Evolutionary conservation across 208 protist species (phyloP).

Genomic region (Acanthamoeba triangularis): DNA sequence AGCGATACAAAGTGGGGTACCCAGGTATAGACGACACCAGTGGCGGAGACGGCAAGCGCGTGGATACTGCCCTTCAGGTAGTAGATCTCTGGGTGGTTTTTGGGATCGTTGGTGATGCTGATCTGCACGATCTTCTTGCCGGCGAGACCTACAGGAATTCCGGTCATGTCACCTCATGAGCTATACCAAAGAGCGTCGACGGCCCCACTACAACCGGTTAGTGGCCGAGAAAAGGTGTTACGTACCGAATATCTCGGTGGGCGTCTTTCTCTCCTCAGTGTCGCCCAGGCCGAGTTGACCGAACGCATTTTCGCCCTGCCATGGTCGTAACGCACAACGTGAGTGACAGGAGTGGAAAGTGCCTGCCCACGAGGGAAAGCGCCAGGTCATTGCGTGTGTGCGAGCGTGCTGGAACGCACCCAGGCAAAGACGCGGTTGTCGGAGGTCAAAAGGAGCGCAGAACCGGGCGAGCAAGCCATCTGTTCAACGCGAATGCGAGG

Average conservation of each 20-base stretch:
- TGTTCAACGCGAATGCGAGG: not conserved
- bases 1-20: not conserved
- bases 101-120: not conserved
- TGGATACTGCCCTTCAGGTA: not conserved
- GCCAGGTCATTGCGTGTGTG: not conserved
- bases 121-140: conserved; percentile 9
- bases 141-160: not conserved
- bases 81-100: not conserved
- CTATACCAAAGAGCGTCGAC: not conserved
- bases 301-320: not conserved
- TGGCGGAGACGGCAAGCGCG: not conserved
- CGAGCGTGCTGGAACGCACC: not conserved
- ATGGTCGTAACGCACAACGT: too few relatives aligned
- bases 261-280: not conserved
- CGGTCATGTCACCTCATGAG: not conserved
- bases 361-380: too few relatives aligned
- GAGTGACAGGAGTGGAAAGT: not conserved
- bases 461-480: not conserved
- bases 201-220: not conserved
- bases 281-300: conserved; percentile 6
- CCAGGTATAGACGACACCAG: not conserved
- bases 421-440: conserved; percentile 38
- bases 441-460: not conserved
- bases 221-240: not conserved
- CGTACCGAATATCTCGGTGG: not conserved